These are phyloP conservation scores for Kwoniella europaea DNA, from an alignment of 768 basidiomycete species.

Conservation along the genomic window DNA sequence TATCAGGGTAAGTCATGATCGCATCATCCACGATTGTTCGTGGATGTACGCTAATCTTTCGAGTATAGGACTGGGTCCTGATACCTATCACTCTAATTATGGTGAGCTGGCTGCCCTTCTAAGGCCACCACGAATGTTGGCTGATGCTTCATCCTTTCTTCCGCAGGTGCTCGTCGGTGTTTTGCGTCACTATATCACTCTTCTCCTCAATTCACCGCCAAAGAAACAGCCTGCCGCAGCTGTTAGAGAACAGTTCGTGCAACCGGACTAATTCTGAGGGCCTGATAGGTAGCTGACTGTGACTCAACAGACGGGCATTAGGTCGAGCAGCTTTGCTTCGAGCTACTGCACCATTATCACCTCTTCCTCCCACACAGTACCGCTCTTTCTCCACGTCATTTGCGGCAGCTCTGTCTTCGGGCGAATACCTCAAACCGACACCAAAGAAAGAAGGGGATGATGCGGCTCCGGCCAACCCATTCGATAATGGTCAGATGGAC, in stretches of 20 bases:
- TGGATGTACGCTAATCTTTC: constrained; percentile 1
- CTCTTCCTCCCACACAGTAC: constrained; percentile 63
- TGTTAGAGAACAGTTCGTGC: constrained; percentile 87
- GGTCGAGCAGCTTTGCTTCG: constrained; percentile 83
- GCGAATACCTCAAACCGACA: constrained; percentile 83
- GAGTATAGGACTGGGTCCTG: constrained; percentile 64
- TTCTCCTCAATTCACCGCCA: constrained; percentile 80
- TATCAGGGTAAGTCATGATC: constrained; percentile 67
- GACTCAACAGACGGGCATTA: constrained; percentile 60
- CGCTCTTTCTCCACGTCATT: constrained; percentile 53
- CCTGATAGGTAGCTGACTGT: constrained; percentile 1
- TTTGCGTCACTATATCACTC: constrained; percentile 86
- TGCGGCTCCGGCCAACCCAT: constrained; percentile 70
- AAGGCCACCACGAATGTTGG: too few relatives aligned
- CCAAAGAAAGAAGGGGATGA: constrained; percentile 64
- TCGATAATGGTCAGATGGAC: constrained; percentile 93
- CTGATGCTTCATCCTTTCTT: neutral
- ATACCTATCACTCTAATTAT: constrained; percentile 97
- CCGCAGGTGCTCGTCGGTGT: constrained; percentile 88
- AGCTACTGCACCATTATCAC: constrained; percentile 77
- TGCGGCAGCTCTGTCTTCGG: constrained; percentile 58
- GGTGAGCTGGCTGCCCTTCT: constrained; percentile 62
- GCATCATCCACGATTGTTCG: constrained; percentile 63
- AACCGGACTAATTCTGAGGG: neutral
- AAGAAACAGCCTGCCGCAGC: constrained; percentile 77